Conservation (phyloP, 305 asterid species). For the Fraxinus sp. region DNA sequence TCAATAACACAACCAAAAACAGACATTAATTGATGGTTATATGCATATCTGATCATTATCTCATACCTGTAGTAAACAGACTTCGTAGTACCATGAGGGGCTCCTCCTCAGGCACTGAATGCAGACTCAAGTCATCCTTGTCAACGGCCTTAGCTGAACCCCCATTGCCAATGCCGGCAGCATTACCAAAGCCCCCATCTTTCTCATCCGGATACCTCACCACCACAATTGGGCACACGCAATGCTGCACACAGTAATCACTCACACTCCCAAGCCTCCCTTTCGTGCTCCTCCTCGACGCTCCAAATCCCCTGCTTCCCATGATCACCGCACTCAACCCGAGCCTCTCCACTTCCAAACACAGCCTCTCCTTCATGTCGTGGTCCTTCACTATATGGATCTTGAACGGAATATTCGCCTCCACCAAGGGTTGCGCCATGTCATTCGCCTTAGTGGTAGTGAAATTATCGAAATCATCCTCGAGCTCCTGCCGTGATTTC, state of each 20-base stretch:
- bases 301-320: too few species aligned
- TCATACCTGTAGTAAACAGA: too few species aligned
- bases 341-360: too few species aligned
- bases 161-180: not conserved
- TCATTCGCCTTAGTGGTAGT: conserved; percentile 34
- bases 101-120: not conserved
- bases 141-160: not conserved
- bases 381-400: conserved; percentile 45
- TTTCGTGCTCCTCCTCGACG: too few species aligned
- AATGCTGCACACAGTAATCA: too few species aligned
- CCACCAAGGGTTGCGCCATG: conserved; percentile 36
- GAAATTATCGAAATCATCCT: conserved; percentile 33
- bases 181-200: not conserved
- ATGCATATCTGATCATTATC: not conserved
- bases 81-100: too few species aligned
- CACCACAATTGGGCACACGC: conserved; percentile 42
- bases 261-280: too few species aligned
- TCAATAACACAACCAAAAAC: not conserved
- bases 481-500: conserved; percentile 24
- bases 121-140: not conserved
- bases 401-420: conserved; percentile 37
- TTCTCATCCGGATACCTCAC: conserved; percentile 34
- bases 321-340: too few species aligned
- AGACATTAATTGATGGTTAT: not conserved
- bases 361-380: too few species aligned